Base-by-base conservation (phyloP, 2,329 filamentous ascomycete genomes). In the Ustulina deusta region DNA sequence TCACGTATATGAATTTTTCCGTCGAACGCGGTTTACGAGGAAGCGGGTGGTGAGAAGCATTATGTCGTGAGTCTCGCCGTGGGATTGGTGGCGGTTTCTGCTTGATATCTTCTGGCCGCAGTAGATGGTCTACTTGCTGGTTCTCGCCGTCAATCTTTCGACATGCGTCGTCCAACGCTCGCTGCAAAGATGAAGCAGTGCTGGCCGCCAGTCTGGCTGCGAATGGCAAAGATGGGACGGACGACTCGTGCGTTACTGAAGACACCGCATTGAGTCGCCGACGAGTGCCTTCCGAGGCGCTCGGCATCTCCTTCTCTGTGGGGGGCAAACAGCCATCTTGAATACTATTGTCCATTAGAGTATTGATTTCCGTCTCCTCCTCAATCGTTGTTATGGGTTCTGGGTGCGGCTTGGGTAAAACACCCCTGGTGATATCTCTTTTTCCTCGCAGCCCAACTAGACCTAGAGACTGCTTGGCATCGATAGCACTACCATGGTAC, bases 111-210 rank as follows among this genome's bases (percentile, higher is more conserved):
- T 51, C 46, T 46, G 38, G 42, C 56, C 64, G 36, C 22, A 57
- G 66, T 22, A 49, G 17, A 32, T 67, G 68, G 4, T 67, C 62
- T 10, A 48, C 52, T 55, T 73, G 61, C 13, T 63, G 49, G 29
- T 74, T 69, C 52, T 73, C 71, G 22, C 68, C 66, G 6, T 79
- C 72, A 44, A 78, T 69, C 29, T 73, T 71, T n/a, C 70, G 69
- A 29, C 72, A 74, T 22, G 74, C 75, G 11, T 70, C 74, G 48
- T 79, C 73, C 29, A 80, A 66, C 27, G 77, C 78, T 49, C 73
- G 65, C 49, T 79, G 76, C 36, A 78, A 66, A 15, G 78, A 80
- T 10, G 79, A 79, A 44, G 72, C 57, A 38, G 69, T 76, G 48
- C 72, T 72, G 15, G 70, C 62, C 6, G 74, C 75, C 57, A 75